Evolutionary conservation across 2,329 filamentous ascomycete species (phyloP), one percentile per base, ranked within the genome.

Genomic region (Biscogniauxia mediterranea): DNA sequence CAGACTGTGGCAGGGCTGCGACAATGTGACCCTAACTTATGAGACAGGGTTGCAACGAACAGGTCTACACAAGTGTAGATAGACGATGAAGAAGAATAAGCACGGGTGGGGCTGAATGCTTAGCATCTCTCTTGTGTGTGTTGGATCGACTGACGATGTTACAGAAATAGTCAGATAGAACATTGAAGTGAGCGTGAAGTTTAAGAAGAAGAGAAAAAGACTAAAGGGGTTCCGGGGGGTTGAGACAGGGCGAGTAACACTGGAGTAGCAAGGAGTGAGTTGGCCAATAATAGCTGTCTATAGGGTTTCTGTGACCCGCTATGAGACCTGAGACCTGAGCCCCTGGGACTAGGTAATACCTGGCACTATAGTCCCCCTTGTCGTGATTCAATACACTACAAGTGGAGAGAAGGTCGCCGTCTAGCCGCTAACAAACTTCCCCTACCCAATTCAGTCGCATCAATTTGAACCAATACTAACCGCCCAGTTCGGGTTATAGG

Each of bases 121-220:
- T 25, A 46, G 58, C 61, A 32, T 9, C 11, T 6, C 7, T 32
- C 28, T 60, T 66, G 66, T 66, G 66, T 70, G 23, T 76, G 75
- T 77, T 74, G 71, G 76, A 76, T 77, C 75, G 73, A 63, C 75
- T 67, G 68, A 65, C 64, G 74, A 77, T 77, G 76, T 68, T 70
- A 77, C 76, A 70, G 60, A 59, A 68, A 64, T 65, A 71, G 73
- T 74, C 71, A 59, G 69, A 73, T 58, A 60, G 55, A 59, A 59
- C 52, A 56, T 46, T 28, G n/a, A n/a, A n/a, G 23, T 32, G 38
- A 46, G 38, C 13, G 2, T 46, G 38, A 46, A 11, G 38, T 9
- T 9, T n/a, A 46, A 46, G 28, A 13, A 32, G 28, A 32, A 32
- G 28, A 52, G 17, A 25, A 11, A 20, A 66, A 69, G 67, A 67